phyloP scores from a whole-genome alignment of 371 early-diverging fungal genomes.

The Smittium culicis region DNA sequence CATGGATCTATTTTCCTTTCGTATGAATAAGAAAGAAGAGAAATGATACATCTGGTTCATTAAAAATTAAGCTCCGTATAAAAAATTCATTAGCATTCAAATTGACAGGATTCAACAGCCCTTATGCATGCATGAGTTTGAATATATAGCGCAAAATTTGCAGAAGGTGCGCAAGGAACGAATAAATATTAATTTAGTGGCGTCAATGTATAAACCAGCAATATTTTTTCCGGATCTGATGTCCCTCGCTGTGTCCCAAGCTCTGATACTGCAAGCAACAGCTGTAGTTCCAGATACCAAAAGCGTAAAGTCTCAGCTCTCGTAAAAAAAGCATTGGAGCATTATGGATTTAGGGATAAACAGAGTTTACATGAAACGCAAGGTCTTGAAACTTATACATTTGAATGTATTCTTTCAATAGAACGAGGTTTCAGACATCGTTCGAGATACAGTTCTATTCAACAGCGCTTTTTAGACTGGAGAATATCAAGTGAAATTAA shows the following conservation, averaged over 20 bases:
- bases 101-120: slow-evolving; percentile 15
- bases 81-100: slow-evolving; percentile 22
- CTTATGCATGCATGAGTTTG: slow-evolving; percentile 21
- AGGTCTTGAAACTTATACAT: no score
- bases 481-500: no score
- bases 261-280: not conserved
- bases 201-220: not conserved
- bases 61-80: slow-evolving; percentile 17
- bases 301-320: no score
- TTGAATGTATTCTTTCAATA: no score
- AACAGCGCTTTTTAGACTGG: no score
- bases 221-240: not conserved
- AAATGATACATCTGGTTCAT: slow-evolving; percentile 15
- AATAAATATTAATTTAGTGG: not conserved
- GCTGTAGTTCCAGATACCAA: no score
- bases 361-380: no score
- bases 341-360: no score
- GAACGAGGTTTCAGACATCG: no score
- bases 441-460: no score
- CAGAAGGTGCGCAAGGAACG: slow-evolving; percentile 16
- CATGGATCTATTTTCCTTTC: slow-evolving; percentile 25
- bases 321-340: no score
- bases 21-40: slow-evolving; percentile 10
- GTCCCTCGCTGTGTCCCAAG: not conserved
- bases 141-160: slow-evolving; percentile 18